These are phyloP conservation scores for Didymella sp. DNA, from an alignment of 2,329 filamentous ascomycete species.

Conservation along the genomic window DNA sequence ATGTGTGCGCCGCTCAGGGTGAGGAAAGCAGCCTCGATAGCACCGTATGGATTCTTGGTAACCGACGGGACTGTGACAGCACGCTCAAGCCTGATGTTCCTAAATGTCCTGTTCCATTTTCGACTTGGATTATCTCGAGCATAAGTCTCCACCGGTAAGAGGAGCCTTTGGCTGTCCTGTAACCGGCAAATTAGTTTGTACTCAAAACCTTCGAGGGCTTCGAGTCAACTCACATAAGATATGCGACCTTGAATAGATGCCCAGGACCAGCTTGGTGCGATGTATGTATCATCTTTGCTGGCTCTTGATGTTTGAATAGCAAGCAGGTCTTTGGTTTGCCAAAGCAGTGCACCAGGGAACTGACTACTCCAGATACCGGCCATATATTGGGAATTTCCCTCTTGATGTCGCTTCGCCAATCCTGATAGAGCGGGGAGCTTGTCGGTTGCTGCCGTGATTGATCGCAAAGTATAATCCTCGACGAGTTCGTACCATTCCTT, in stretches of 20 bases:
- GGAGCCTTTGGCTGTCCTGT: not conserved
- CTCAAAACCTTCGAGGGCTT: not conserved
- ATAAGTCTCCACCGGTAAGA: not conserved
- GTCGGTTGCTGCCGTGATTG: not conserved
- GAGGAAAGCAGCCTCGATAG: not conserved
- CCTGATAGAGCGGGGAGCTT: not conserved
- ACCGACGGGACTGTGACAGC: not conserved
- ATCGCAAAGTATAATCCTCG: not conserved
- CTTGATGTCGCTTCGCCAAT: not conserved
- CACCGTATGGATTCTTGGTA: not conserved
- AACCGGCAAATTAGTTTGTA: not conserved
- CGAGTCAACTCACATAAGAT: not conserved
- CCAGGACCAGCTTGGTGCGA: conserved; percentile 10
- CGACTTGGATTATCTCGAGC: not conserved
- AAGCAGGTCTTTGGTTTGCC: not conserved
- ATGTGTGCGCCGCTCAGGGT: not conserved
- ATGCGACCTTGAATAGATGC: conserved; percentile 1
- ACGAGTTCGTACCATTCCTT: not conserved
- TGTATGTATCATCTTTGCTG: not conserved
- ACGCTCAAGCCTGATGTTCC: not conserved
- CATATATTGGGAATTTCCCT: not conserved
- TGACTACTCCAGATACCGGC: not conserved
- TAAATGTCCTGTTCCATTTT: not conserved
- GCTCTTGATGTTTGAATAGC: not conserved
- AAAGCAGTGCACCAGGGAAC: not conserved